Base-by-base conservation (phyloP, 2,329 filamentous ascomycete genomes). In the Beauveria bassiana region DNA sequence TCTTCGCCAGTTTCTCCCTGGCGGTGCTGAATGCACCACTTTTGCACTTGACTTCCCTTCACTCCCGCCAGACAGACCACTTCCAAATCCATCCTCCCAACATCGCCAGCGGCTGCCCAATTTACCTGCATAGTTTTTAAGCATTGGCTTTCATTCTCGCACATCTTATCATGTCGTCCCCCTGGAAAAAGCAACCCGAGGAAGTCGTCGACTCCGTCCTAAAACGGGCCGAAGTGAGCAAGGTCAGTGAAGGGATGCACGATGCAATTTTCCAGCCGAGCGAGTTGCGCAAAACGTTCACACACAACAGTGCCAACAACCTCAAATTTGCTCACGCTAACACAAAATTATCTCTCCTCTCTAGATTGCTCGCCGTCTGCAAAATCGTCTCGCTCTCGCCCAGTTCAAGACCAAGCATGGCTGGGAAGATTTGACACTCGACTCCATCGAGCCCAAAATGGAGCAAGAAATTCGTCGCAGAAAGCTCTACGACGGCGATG, bases 341-440 rank as follows among this genome's bases (percentile, higher is more conserved):
- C 31, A 45, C 22, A 28, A 49, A 26, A 31, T 54, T 6, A 50
- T 63, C 61, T 63, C 61, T 64, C 69, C 65, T 64, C 34, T 69
- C 61, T 72, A 98, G 95, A 96, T 99, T 79, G 95, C 93, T 69
- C 84, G 93, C 73, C 90, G 89, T 70, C 81, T 99, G 61, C 92
- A 98, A 78, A 92, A 96, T 79, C 91, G 93, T 65, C 86, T 99
- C 63, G 93, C 95, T 63, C 86, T 98, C 66, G 95, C 95, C 72
- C 95, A 96, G 75, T 95, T 97, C 83, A 98, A 98, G 79, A 92
- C 95, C 67, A 92, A 96, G 77, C 89, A 96, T 78, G 93, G 93
- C 73, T 96, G 92, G 87, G 89, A 97, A 76, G 90, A 95, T 74
- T 83, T 96, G 72, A 90, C 89, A 65, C 85, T 96, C 70, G 90